Evolutionary conservation across 441 rosid species (phyloP).

Genomic region (Rhodomyrtus psidioides): DNA sequence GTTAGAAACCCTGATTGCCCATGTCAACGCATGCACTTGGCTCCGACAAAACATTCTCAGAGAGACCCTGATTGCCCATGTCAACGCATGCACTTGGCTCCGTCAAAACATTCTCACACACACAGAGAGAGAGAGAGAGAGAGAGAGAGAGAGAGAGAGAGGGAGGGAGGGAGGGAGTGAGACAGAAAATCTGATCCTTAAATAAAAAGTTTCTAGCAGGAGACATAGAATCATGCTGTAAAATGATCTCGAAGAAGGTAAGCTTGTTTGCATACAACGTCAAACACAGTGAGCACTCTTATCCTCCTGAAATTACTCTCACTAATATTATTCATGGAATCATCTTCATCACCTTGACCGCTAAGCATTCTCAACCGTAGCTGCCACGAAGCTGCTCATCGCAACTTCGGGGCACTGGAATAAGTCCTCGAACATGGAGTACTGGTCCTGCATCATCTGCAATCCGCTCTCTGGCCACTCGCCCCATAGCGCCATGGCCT

Average conservation of each 20-base stretch:
- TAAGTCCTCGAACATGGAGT: conserved; percentile 19
- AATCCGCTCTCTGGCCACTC: not conserved
- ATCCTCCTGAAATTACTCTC: conserved; percentile 19
- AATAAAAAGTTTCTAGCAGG: not conserved
- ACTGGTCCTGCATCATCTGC: not conserved
- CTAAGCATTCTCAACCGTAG: conserved; percentile 34
- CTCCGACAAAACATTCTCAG: not conserved
- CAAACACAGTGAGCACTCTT: not conserved
- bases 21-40: not conserved
- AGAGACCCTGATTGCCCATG: not conserved
- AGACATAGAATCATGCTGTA: not conserved
- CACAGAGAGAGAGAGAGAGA: not conserved
- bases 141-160: not conserved
- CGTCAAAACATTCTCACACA: not conserved
- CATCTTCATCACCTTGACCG: conserved; percentile 23
- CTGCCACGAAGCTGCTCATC: conserved; percentile 15
- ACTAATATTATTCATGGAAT: conserved; percentile 18
- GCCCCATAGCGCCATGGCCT: not conserved
- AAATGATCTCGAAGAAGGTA: not conserved
- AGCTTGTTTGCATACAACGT: not conserved
- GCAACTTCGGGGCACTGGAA: conserved; percentile 27
- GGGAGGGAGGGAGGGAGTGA: not conserved
- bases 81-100: not conserved
- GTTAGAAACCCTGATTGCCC: not conserved
- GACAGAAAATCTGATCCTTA: not conserved